Evolutionary conservation across 2,329 filamentous ascomycete species (phyloP).

Genomic region (Sphaerulina vaccinii): DNA sequence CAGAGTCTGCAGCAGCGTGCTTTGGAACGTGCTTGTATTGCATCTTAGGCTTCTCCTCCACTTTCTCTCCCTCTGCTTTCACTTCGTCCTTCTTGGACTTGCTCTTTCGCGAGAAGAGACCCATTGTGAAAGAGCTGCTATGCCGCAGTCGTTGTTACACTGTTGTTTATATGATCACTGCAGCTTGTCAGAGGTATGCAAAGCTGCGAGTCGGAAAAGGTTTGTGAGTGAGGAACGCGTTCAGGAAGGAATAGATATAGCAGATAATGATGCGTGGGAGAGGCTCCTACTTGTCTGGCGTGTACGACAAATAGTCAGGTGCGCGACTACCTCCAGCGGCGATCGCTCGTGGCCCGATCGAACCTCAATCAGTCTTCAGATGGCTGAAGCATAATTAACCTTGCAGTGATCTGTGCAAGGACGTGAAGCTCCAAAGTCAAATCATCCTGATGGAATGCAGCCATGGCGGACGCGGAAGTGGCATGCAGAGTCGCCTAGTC

Average conservation of each 20-base stretch:
- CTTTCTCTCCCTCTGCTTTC: constrained; percentile 57
- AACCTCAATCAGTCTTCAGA: neutral
- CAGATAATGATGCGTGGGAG: neutral
- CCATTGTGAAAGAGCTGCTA: constrained; percentile 41
- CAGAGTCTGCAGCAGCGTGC: constrained; percentile 60
- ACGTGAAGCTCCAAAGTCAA: constrained; percentile 14
- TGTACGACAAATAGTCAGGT: neutral
- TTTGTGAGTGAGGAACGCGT: neutral
- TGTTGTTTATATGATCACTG: neutral
- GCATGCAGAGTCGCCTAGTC: constrained; percentile 4
- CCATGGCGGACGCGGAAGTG: constrained; percentile 1
- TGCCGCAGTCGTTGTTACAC: neutral
- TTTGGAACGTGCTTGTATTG: constrained; percentile 62
- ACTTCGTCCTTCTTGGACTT: constrained; percentile 25
- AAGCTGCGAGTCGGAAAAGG: neutral
- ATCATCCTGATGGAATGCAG: constrained; percentile 1
- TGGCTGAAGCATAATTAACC: constrained; percentile 14
- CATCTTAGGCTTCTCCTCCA: constrained; percentile 41
- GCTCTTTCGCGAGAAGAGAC: constrained; percentile 56
- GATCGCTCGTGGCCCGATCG: constrained; percentile 12
- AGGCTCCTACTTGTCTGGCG: neutral
- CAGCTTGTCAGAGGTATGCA: neutral
- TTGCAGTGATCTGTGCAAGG: constrained; percentile 12
- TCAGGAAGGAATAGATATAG: neutral
- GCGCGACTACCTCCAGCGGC: neutral